These are phyloP conservation scores for Paramecium octaurelia DNA, from an alignment of 73 alveolate genomes.

Conservation along the genomic window DNA sequence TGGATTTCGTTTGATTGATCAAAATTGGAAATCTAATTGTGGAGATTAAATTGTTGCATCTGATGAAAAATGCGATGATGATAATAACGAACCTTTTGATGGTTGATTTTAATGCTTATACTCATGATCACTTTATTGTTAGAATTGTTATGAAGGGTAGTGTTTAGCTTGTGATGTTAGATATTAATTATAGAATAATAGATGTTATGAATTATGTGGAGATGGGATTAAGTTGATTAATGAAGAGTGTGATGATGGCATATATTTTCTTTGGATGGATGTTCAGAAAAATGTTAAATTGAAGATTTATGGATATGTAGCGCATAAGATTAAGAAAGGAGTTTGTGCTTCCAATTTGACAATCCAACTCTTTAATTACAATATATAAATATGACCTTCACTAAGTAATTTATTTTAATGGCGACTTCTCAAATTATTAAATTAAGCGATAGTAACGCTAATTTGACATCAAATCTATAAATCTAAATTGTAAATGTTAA, in stretches of 20 bases:
- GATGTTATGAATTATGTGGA: background rate
- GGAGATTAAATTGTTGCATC: background rate
- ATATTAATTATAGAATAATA: too few relatives aligned
- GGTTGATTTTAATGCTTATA: too few relatives aligned
- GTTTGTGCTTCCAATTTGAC: background rate
- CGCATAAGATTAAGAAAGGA: background rate
- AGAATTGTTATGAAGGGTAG: too few relatives aligned
- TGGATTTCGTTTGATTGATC: background rate
- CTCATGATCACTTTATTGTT: too few relatives aligned
- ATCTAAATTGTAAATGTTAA: background rate
- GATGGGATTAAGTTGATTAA: background rate
- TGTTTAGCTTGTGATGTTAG: too few relatives aligned
- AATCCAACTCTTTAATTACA: background rate
- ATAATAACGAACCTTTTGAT: background rate
- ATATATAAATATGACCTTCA: background rate
- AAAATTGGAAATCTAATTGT: background rate
- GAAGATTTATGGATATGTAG: background rate
- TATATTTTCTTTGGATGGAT: background rate
- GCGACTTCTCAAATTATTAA: background rate
- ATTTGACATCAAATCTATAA: background rate
- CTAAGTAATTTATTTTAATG: background rate
- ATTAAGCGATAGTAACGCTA: background rate
- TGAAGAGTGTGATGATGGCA: background rate
- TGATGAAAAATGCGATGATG: background rate
- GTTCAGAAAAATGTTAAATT: background rate